phyloP scores from a whole-genome alignment of 2,329 filamentous ascomycete genomes.

The Neoarthrinium moseri region DNA sequence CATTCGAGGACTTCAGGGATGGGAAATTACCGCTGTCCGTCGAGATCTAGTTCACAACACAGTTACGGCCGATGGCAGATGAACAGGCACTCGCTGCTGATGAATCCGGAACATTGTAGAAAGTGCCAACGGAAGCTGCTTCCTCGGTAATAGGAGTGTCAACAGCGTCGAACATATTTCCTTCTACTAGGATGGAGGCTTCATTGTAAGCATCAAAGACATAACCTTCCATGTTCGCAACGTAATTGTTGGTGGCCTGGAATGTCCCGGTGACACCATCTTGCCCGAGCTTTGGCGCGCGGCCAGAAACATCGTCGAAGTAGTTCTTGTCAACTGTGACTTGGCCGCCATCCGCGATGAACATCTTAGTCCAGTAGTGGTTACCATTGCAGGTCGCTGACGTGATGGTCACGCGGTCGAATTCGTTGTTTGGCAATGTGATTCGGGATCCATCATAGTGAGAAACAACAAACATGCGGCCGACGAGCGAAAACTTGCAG shows the following conservation, averaged over 20 bases:
- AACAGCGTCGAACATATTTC: slow-evolving; percentile 44
- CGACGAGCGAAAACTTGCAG: slow-evolving; percentile 33
- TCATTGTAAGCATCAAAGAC: slow-evolving; percentile 19
- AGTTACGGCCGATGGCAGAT: not conserved
- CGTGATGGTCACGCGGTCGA: slow-evolving; percentile 40
- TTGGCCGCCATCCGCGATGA: slow-evolving; percentile 33
- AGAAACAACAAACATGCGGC: slow-evolving; percentile 40
- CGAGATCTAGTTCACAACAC: no score
- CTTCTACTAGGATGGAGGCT: slow-evolving; percentile 38
- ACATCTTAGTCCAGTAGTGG: slow-evolving; percentile 39
- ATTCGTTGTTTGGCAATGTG: slow-evolving; percentile 45
- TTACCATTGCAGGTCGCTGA: slow-evolving; percentile 42
- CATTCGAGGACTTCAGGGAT: no score
- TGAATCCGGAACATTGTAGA: not conserved
- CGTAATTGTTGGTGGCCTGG: not conserved
- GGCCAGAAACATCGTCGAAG: not conserved
- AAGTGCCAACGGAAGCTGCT: not conserved
- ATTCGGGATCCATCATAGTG: slow-evolving; percentile 32
- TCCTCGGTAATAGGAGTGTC: not conserved
- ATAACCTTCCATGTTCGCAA: slow-evolving; percentile 31
- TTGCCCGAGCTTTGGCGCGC: not conserved
- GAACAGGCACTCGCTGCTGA: not conserved
- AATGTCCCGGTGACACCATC: not conserved
- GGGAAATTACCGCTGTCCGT: no score
- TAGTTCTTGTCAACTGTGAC: slow-evolving; percentile 15